Base-by-base conservation (phyloP, 108 stramenopile species). In the Pelagomonas calceolata region DNA sequence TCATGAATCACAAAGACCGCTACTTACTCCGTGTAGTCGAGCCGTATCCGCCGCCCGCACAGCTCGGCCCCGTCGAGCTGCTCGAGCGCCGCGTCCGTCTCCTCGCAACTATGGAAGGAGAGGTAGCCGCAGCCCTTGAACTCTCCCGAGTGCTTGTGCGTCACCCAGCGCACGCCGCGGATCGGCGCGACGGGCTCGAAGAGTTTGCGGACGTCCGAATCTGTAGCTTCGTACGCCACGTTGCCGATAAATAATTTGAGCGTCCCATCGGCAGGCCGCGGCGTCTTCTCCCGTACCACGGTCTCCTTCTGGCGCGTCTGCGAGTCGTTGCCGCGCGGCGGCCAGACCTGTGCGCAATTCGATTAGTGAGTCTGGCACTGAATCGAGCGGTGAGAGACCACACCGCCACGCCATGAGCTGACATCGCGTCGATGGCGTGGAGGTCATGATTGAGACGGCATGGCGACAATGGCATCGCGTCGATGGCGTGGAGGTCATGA, bases 201-300 rank as follows among this genome's bases (percentile, higher is more conserved):
- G 68, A 94, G 34, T 9, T 36, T 17, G 65, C 63, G 89, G 31
- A 80, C 89, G 43, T 93, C 92, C 73, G 94, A 92, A 76, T 97
- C 95, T 72, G 92, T 87, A 0, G 70, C 70, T 34, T 97, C 94
- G 77, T 91, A 97, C 30, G 90, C 87, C 29, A 95, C 76, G 79
- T 97, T 97, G 14, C 94, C 95, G 68, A 93, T 86, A 66, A 94
- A 97, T 4, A 95, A 76, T 69, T 94, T 94, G 44, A 30, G 46
- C 21, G 68, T 67, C 30, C 75, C 75, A 12, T 34, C 65, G 35
- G 76, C 75, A 12, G 75, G 75, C 15, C 75, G 70, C 30, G 66
- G 45, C 16, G 33, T 46, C 14, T 34, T 39, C n/a, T 32, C 37
- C 29, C 44, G 69, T 4, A 45, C 9, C 34, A 12, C 12, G 9